phyloP scores from a whole-genome alignment of 225 moss, liverwort and hornwort genomes.

The Marchantia paleacea region DNA sequence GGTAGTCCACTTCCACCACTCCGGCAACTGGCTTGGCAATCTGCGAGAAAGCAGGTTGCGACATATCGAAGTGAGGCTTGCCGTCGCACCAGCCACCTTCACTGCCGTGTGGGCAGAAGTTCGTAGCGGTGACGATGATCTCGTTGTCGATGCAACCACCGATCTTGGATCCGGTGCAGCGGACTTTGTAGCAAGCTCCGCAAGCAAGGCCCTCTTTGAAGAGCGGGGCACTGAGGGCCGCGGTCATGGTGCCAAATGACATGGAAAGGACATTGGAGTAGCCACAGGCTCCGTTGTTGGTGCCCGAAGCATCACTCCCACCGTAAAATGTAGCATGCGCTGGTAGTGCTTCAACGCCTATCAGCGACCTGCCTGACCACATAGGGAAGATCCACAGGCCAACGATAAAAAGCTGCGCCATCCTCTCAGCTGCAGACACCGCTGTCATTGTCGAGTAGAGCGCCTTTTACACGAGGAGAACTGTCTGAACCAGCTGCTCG shows the following conservation, averaged over 20 bases:
- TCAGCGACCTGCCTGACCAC: neutral
- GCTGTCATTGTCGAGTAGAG: too few species aligned
- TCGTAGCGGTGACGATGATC: conserved; percentile 2
- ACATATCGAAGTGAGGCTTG: conserved; percentile 8
- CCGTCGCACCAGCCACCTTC: conserved; percentile 12
- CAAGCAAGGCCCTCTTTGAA: neutral
- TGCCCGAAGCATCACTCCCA: neutral
- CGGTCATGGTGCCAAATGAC: neutral
- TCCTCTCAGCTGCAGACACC: too few species aligned
- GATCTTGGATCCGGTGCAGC: neutral
- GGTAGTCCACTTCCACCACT: neutral
- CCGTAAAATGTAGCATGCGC: neutral
- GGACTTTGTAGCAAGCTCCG: neutral
- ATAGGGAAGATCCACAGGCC: neutral
- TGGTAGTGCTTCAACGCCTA: neutral
- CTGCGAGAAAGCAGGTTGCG: conserved; percentile 1
- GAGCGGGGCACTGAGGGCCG: neutral
- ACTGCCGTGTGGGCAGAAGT: conserved; percentile 1
- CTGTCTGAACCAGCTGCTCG: too few species aligned
- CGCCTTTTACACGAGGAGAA: too few species aligned
- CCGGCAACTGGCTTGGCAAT: neutral
- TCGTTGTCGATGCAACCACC: neutral
- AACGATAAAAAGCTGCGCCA: neutral
- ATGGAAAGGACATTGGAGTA: neutral
- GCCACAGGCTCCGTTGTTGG: neutral